Evolutionary conservation across 306 rosid genomes (phyloP), one percentile per base, ranked within the genome.

Genomic region (Purshia tridentata): DNA sequence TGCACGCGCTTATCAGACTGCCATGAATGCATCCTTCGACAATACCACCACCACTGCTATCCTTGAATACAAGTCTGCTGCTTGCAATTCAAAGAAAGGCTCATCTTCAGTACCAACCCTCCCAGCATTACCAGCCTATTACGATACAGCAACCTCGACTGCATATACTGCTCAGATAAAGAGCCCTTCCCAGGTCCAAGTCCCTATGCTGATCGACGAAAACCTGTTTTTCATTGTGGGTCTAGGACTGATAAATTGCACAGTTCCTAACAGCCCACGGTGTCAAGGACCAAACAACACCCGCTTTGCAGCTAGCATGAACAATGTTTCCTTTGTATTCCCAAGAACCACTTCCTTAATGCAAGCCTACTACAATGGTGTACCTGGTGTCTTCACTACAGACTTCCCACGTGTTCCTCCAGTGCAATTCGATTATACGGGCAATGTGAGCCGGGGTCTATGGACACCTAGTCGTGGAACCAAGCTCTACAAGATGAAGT

Each of bases 211-310:
- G 0, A 59, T 86, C 50, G 84, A 94, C 68, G 85, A 85, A 66
- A 84, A 59, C 74, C 83, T 94, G 6, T 56, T 70, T 56, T 88
- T 89, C 85, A 59, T 73, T 4, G 97, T 91, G 10, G 92, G 98
- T 9, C 79, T 94, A 59, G 98, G 98, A 57, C 77, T 94, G 6
- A 91, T 77, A 82, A 88, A 88, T 78, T 94, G 99, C 85, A 85
- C 96, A 9, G 81, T 77, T 48, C 99, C 89, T 10, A 94, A 89
- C 63, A 89, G 89, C 80, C 96, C 95, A 6, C 82, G 95, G 16
- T 94, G 99, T 78, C 97, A 94, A 83, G 97, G 96, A 66, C 99
- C 97, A 22, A 94, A 91, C n/a, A 96, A 97, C 72, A 91, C 99
- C n/a, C 97, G 97, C 23, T 88, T 94, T 11, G 0, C 96, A 0